Evolutionary conservation across 2,329 filamentous ascomycete genomes (phyloP), one percentile per base, ranked within the genome.

Genomic region (Clarireedia sp.): DNA sequence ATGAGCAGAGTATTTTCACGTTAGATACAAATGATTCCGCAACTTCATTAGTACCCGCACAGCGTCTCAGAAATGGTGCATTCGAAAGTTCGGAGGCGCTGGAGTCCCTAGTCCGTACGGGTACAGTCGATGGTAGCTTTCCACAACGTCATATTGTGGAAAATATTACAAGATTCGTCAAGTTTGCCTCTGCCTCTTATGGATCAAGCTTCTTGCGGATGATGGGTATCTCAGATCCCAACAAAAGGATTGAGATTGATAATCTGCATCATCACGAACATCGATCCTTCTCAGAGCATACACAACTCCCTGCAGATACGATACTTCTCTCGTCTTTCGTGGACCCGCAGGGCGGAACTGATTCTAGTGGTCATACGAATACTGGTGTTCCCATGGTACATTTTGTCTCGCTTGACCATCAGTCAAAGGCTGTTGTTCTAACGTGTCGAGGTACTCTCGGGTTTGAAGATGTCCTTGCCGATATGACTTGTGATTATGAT

Each of bases 121-220:
- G 82, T 0, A 74, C 72, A 47, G 73, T 84, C 1, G 75, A 78
- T 36, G 80, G 80, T 1, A 75, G 81, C 48, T 86, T 85, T 50
- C 83, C 83, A 0, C 69, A 73, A 4, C 76, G 75, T 33, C 82
- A 84, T 60, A 71, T 86, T 7, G 71, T 85, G 9, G 74, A 76
- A 33, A 86, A 85, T 63, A 80, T 86, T 23, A 78, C 78, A 2
- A 74, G 83, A 37, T 86, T 85, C 59, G 83, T 86, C 72, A 76
- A 80, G 3, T 86, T 84, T 63, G 82, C 83, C 1, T 85, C 83
- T 1, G 83, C 83, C 0, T 81, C 81, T 0, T 86, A 87, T 55
- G 83, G 83, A 0, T 81, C 80, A 0, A 76, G 77, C 46, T 86
- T 86, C 57, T 73, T 86, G 48, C 78, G 79, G 54, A 73, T 85